Base-by-base conservation (phyloP, 2,329 filamentous ascomycete species). In the Venturia pyrina region DNA sequence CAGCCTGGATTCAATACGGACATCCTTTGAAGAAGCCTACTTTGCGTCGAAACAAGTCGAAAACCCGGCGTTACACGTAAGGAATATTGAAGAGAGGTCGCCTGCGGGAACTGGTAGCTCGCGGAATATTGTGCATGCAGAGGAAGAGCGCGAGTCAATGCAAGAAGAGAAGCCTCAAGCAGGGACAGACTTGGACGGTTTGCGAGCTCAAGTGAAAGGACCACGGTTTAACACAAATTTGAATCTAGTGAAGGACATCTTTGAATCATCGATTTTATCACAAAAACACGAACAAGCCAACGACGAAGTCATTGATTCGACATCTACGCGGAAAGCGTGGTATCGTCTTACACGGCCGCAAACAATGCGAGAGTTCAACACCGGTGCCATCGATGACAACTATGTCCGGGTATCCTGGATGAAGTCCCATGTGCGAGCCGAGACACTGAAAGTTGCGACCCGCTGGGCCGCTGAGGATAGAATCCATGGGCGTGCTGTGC, bases 401-500 rank as follows among this genome's bases (percentile, higher is more conserved):
- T 76, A 78, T 59, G 70, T 77, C 17, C 74, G 76, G 7, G 72
- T 78, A 6, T 74, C 72, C 7, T 78, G 75, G 75, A 68, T 68
- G 21, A 72, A 69, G 24, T 78, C 76, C 4, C 62, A 71, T 0
- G 70, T 77, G 5, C 70, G 73, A 46, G 43, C 66, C 24, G 74
- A 77, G n/a, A 72, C 72, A 8, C 73, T 71, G 56, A 76, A 76
- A 43, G 72, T 72, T 28, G 73, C 77, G 19, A 68, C 64, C 2
- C 68, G 74, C 66, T 78, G 75, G 76, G 71, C 72, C 17, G 72
- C 71, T 1, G 75, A 78, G 65, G 76, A 77, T 67, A 73, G 74
- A 11, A 72, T 76, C 24, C 71, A 74, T 40, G 76, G 75, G 15
- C 73, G 72, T 15, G 61, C 60, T 4, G 46, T 65, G 5, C 65